Conservation (phyloP, 2,329 filamentous ascomycete genomes). For the Proliferodiscus dingleyae region DNA sequence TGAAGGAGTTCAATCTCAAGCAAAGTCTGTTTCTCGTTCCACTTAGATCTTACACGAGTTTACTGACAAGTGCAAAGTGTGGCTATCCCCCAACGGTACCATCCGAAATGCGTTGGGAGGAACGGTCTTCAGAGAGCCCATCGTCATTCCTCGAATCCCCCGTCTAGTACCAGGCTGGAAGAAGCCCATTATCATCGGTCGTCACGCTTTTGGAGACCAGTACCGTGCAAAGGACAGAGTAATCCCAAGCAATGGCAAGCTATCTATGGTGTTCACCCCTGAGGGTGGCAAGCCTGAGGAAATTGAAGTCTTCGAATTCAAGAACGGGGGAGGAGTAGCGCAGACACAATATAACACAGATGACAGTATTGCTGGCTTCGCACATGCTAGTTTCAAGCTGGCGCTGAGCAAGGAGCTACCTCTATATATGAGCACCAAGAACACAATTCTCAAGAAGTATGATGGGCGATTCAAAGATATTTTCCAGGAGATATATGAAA, state of each 20-base stretch:
- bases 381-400: constrained; percentile 94
- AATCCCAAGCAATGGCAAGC: constrained; percentile 74
- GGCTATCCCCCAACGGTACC: constrained; percentile 95
- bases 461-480: constrained; percentile 99
- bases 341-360: constrained; percentile 99
- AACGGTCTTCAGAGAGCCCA: constrained; percentile 98
- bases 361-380: constrained; percentile 91
- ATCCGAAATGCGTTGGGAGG: constrained; percentile 74
- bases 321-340: constrained; percentile 77
- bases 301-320: constrained; percentile 88
- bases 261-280: constrained; percentile 93
- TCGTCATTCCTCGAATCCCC: constrained; percentile 89
- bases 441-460: constrained; percentile 99
- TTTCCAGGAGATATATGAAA: constrained; percentile 95
- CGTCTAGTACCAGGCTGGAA: constrained; percentile 96
- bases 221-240: constrained; percentile 95
- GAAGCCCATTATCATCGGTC: constrained; percentile 98
- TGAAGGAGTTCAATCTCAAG: constrained; percentile 98
- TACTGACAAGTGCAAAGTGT: constrained; percentile 57
- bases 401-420: constrained; percentile 81
- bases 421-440: constrained; percentile 99
- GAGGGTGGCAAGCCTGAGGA: constrained; percentile 74
- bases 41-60: not conserved
- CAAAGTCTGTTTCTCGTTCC: constrained; percentile 61
- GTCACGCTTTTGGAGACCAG: constrained; percentile 97